Percentiles rank a stretch among this genome's conserved stretches.
Conservation (phyloP, 306 rosid genomes). For the apple (Malus domestica) region DNA sequence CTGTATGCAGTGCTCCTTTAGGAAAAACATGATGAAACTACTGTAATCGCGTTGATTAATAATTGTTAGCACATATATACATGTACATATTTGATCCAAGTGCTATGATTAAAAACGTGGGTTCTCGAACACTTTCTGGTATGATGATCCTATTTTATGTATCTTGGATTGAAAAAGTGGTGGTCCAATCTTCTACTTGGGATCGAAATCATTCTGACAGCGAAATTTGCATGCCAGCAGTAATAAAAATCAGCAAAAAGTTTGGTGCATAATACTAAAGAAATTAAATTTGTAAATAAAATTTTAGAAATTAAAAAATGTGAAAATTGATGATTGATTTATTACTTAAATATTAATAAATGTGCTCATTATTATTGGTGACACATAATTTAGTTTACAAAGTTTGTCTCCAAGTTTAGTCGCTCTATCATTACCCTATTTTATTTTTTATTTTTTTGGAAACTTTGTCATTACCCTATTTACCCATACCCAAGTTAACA, state of each 20-base stretch:
- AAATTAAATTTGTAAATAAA: no score
- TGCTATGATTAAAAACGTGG: not conserved
- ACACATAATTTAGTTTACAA: no score
- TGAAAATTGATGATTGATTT: no score
- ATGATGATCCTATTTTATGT: not conserved
- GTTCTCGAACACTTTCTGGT: not conserved
- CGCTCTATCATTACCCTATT: no score
- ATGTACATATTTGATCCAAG: not conserved
- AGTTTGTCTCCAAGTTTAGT: no score
- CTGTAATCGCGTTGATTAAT: not conserved
- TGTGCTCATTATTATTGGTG: no score
- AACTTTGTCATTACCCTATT: no score
- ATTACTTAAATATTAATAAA: no score
- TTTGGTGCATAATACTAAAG: not conserved
- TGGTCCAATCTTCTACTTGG: slow-evolving; percentile 61
- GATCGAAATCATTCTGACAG: slow-evolving; percentile 60
- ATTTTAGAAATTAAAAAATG: no score
- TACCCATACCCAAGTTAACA: no score
- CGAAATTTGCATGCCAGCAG: slow-evolving; percentile 48
- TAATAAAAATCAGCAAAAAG: slow-evolving; percentile 4
- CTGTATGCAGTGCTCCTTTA: not conserved
- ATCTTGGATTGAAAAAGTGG: slow-evolving; percentile 4
- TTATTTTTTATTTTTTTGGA: no score
- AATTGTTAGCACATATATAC: not conserved
- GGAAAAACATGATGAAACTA: not conserved